Evolutionary conservation across 257 asterid genomes (phyloP).

Genomic region (Buddleja alternifolia): DNA sequence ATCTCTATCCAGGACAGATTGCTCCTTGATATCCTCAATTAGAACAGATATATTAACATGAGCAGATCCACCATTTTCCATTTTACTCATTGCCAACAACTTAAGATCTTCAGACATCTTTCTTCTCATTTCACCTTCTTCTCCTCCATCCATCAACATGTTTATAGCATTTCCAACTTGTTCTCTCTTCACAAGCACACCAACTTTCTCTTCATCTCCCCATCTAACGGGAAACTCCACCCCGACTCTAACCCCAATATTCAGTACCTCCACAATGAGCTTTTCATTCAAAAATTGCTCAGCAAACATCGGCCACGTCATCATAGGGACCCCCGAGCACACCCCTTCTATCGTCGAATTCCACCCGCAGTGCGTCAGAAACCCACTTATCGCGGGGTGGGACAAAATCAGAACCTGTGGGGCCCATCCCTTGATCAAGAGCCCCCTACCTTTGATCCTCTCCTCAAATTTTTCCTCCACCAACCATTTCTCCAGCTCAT

Average conservation of each 20-base stretch:
- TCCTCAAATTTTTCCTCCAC: conserved; percentile 59
- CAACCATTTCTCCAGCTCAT: conserved; percentile 65
- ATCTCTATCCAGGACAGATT: background rate
- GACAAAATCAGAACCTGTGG: conserved; percentile 76
- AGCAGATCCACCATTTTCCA: conserved; percentile 59
- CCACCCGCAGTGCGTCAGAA: conserved; percentile 92
- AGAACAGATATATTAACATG: conserved; percentile 40
- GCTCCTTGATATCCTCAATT: conserved; percentile 46
- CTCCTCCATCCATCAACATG: conserved; percentile 48
- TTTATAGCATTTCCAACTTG: conserved; percentile 49
- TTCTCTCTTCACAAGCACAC: conserved; percentile 53
- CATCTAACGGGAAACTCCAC: conserved; percentile 67
- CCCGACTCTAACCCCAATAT: conserved; percentile 71
- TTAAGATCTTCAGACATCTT: conserved; percentile 41
- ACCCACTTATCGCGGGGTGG: conserved; percentile 61
- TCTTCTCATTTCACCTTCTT: conserved; percentile 45
- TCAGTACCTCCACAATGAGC: conserved; percentile 49
- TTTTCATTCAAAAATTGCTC: conserved; percentile 83
- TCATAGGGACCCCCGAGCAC: conserved; percentile 68
- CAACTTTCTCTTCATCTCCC: conserved; percentile 76
- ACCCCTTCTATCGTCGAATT: conserved; percentile 80
- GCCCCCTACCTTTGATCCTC: conserved; percentile 52
- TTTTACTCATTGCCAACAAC: conserved; percentile 41
- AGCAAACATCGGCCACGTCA: conserved; percentile 84
- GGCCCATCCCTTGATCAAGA: conserved; percentile 82